Evolutionary conservation across 306 rosid species (phyloP).

Genomic region (Quercus agrifolia): DNA sequence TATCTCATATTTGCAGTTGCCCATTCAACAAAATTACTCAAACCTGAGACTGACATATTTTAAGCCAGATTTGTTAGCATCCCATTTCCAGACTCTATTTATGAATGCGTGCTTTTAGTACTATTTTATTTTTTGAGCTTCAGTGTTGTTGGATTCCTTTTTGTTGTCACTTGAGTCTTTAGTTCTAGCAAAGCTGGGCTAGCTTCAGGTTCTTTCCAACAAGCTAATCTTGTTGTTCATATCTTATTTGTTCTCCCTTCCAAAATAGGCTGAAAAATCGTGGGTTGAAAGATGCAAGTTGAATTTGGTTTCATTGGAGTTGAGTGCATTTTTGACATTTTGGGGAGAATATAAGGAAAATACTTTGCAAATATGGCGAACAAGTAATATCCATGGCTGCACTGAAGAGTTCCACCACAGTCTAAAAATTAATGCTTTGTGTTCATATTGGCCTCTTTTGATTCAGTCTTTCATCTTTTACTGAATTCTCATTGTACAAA

Average conservation of each 20-base stretch:
- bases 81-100: no score
- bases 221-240: background rate
- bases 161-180: background rate
- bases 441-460: no score
- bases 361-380: background rate
- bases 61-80: no score
- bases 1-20: no score
- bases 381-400: background rate
- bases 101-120: background rate
- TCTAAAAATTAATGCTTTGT: no score
- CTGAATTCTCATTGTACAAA: no score
- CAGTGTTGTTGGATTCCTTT: background rate
- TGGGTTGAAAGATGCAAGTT: background rate
- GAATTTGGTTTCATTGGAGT: background rate
- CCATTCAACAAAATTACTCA: no score
- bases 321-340: background rate
- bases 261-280: background rate
- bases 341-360: background rate
- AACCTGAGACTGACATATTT: no score
- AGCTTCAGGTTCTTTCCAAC: background rate
- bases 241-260: background rate
- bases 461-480: no score
- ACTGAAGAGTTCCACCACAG: background rate
- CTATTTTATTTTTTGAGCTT: background rate
- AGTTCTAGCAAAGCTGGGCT: background rate